Percentiles rank a stretch among this genome's conserved stretches.
Conservation (phyloP, 163 green algal genomes). For the Scenedesmus sp. region DNA sequence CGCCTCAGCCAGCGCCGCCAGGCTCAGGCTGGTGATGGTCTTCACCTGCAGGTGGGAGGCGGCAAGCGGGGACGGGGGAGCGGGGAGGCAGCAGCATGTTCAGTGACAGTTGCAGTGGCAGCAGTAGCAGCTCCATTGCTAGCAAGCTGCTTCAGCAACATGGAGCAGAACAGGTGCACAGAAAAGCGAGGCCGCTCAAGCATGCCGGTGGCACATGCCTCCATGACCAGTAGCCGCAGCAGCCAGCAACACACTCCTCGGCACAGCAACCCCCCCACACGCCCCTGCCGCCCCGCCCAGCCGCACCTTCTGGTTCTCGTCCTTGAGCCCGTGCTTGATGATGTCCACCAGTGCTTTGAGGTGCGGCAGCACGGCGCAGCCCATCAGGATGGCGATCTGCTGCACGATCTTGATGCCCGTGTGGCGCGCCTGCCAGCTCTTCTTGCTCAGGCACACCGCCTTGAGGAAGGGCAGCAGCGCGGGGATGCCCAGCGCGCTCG, state of each 20-base stretch:
- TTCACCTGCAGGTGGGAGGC: constrained; percentile 80
- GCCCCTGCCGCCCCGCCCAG: not conserved
- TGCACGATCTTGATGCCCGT: constrained; percentile 99
- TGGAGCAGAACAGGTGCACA: too few species aligned
- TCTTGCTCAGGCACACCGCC: constrained; percentile 98
- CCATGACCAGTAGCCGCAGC: too few species aligned
- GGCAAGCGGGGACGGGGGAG: not conserved
- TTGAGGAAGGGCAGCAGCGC: constrained; percentile 99
- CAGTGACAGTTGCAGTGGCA: too few species aligned
- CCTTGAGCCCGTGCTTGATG: constrained; percentile 93
- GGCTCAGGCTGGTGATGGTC: constrained; percentile 96
- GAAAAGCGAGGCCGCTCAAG: too few species aligned
- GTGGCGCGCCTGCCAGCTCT: constrained; percentile 98
- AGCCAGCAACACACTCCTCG: too few species aligned
- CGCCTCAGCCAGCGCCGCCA: constrained; percentile 97
- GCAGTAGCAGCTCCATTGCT: too few species aligned
- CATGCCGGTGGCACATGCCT: too few species aligned
- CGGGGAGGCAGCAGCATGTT: not conserved
- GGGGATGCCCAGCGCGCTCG: constrained; percentile 96
- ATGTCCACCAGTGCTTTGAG: constrained; percentile 98
- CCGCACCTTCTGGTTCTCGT: constrained; percentile 98
- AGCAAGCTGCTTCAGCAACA: too few species aligned
- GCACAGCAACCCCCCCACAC: not conserved
- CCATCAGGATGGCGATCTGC: constrained; percentile 99
- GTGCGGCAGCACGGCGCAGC: constrained; percentile 98